A percentile compares a stretch with the other conserved stretches of the same genome.
These are phyloP conservation scores for Pholiota adiposa DNA, from an alignment of 1,284 basidiomycete species.

Conservation along the genomic window DNA sequence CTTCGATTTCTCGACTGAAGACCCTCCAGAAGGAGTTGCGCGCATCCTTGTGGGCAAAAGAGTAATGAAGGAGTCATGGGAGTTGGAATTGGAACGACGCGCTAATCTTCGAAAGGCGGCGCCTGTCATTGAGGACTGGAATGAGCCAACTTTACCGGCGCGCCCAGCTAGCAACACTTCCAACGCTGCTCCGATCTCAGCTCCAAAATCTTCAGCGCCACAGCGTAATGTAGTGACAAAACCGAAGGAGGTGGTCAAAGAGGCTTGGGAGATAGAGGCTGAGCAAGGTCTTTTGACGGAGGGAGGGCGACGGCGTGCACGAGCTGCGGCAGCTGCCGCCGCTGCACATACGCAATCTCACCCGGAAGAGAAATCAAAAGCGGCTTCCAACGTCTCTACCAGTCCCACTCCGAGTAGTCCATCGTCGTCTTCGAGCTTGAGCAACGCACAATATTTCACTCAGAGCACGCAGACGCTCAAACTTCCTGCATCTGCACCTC, in stretches of 20 bases:
- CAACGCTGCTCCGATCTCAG: slow-evolving; percentile 21
- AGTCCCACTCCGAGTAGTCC: slow-evolving; percentile 15
- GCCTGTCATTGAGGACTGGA: slow-evolving; percentile 32
- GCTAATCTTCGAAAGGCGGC: slow-evolving; percentile 38
- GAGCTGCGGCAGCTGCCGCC: slow-evolving; percentile 53
- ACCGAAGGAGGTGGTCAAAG: slow-evolving; percentile 53
- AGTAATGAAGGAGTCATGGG: slow-evolving; percentile 74
- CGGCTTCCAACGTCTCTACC: slow-evolving; percentile 3
- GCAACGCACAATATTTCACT: slow-evolving; percentile 63
- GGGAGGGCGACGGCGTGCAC: slow-evolving; percentile 65
- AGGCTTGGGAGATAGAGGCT: slow-evolving; percentile 78
- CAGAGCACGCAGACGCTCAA: slow-evolving; percentile 57
- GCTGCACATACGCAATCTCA: slow-evolving; percentile 20
- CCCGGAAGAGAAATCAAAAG: not conserved
- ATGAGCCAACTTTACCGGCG: slow-evolving; percentile 22
- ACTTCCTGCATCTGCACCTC: slow-evolving; percentile 63
- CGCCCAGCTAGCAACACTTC: slow-evolving; percentile 24
- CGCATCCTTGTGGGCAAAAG: slow-evolving; percentile 70
- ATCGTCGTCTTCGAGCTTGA: slow-evolving; percentile 37
- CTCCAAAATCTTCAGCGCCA: slow-evolving; percentile 10
- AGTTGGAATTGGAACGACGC: slow-evolving; percentile 68
- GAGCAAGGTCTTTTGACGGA: slow-evolving; percentile 75
- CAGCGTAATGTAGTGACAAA: slow-evolving; percentile 17
- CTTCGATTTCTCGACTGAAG: slow-evolving; percentile 56
- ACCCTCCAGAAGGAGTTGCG: slow-evolving; percentile 53